Conservation (phyloP, 345 rosid genomes). For the Odontarrhena argentea region DNA sequence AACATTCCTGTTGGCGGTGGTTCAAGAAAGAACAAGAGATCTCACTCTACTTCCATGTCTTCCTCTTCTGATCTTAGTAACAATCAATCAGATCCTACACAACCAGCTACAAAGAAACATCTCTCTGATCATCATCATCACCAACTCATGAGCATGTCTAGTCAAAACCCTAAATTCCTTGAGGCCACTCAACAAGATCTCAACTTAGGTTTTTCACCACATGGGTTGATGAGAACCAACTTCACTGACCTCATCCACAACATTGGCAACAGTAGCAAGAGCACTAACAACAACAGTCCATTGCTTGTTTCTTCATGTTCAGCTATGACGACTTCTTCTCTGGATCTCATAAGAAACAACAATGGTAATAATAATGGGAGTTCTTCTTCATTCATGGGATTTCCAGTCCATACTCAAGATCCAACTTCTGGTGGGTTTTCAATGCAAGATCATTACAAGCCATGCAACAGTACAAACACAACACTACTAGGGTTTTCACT, state of each 20-base stretch:
- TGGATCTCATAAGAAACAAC: slow-evolving; percentile 81
- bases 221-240: slow-evolving; percentile 49
- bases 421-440: slow-evolving; percentile 60
- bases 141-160: slow-evolving; percentile 45
- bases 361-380: slow-evolving; percentile 53
- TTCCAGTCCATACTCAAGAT: slow-evolving; percentile 58
- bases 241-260: slow-evolving; percentile 67
- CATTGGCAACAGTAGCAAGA: slow-evolving; percentile 44
- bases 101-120: slow-evolving; percentile 55
- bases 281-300: slow-evolving; percentile 42
- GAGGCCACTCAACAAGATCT: slow-evolving; percentile 71
- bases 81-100: slow-evolving; percentile 34
- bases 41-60: slow-evolving; percentile 50
- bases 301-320: slow-evolving; percentile 41
- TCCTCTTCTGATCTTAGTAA: slow-evolving; percentile 32
- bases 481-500: slow-evolving; percentile 65
- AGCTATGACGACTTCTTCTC: slow-evolving; percentile 47
- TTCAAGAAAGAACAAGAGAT: slow-evolving; percentile 95
- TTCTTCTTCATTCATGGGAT: slow-evolving; percentile 63
- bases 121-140: slow-evolving; percentile 58
- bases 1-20: slow-evolving; percentile 99
- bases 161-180: slow-evolving; percentile 60
- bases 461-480: slow-evolving; percentile 43
- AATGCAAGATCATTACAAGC: slow-evolving; percentile 77
- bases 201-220: slow-evolving; percentile 65